Conservation (phyloP, 495 filamentous ascomycete genomes). For the Daldinia concentrica region DNA sequence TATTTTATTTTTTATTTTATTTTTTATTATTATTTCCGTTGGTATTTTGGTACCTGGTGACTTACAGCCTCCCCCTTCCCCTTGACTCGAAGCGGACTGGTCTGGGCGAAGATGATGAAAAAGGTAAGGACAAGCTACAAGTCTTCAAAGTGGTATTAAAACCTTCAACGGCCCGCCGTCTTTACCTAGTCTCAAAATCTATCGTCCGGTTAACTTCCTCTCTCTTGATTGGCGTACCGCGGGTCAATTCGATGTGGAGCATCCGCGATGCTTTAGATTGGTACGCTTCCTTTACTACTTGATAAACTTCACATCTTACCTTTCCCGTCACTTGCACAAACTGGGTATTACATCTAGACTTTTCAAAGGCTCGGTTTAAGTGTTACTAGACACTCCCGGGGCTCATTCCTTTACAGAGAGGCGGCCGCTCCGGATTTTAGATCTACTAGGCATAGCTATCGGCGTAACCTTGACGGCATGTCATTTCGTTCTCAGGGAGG, state of each 20-base stretch:
- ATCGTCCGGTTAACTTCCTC: constrained; percentile 22
- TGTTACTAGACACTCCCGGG: constrained; percentile 40
- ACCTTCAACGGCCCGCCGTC: constrained; percentile 37
- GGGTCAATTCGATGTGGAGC: constrained; percentile 41
- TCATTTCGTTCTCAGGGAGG: constrained; percentile 38
- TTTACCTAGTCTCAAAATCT: constrained; percentile 23
- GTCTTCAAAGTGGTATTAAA: constrained; percentile 35
- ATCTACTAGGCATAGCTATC: constrained; percentile 11
- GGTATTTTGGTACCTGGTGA: constrained; percentile 24
- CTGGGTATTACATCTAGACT: constrained; percentile 29
- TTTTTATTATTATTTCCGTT: constrained; percentile 24
- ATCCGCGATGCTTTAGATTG: constrained; percentile 37
- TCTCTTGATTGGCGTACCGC: constrained; percentile 30
- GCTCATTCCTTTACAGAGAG: constrained; percentile 11
- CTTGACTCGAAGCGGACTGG: constrained; percentile 42
- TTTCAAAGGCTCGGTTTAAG: constrained; percentile 10
- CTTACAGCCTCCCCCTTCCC: constrained; percentile 35
- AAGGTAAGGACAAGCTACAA: constrained; percentile 26
- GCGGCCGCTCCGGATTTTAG: constrained; percentile 13
- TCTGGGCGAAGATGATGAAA: constrained; percentile 34
- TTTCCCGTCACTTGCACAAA: constrained; percentile 22
- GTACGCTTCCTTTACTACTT: constrained; percentile 28
- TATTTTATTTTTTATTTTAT: constrained; percentile 9
- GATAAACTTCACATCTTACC: constrained; percentile 15
- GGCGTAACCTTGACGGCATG: constrained; percentile 34